Base-by-base conservation (phyloP, 257 asterid genomes). In the Primulina eburnea region DNA sequence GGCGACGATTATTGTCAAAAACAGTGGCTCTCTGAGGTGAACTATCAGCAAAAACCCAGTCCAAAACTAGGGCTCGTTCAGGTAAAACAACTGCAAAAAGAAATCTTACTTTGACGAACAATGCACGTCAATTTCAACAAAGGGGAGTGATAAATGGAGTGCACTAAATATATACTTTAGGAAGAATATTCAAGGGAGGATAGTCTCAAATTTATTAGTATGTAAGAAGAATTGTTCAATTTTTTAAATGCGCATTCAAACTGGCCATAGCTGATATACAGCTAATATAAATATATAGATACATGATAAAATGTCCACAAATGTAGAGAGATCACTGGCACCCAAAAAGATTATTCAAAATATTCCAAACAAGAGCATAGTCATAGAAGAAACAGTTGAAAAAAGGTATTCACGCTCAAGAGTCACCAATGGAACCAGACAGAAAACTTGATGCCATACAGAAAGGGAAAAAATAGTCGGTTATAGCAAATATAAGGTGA, bases 41-140 rank as follows among this genome's bases (percentile, higher is more conserved):
- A 67, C 99, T 97, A 75, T 94, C 95, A 79, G 97, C 95, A 63
- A 94, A 83, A 75, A 94, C 99, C 97, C 97, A 94, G 83, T 91
- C 89, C 90, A 94, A 77, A 64, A 91, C 85, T 73, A 86, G 71
- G 71, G 99, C 95, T 63, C 73, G 80, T 60, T 88, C 86, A 69
- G 97, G 97, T 35, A 94, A 86, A 79, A 78, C 81, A 84, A 91
- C 99, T 93, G 82, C 83, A 83, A 68, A 79, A 69, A 43, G 47
- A 82, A 60, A 77, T 20, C 21, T 55, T 64, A 77, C 56, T 76
- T 65, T 73, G 77, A 72, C 66, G 73, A 76, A 68, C 67, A 73
- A 71, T 73, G 62, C 14, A 33, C 38, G 35, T 32, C 65, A 70
- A 67, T 77, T 55, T 73, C 60, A 56, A 64, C 52, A 73, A 50